Base-by-base conservation (phyloP, 257 asterid genomes). In the Dorcoceras hygrometricum region DNA sequence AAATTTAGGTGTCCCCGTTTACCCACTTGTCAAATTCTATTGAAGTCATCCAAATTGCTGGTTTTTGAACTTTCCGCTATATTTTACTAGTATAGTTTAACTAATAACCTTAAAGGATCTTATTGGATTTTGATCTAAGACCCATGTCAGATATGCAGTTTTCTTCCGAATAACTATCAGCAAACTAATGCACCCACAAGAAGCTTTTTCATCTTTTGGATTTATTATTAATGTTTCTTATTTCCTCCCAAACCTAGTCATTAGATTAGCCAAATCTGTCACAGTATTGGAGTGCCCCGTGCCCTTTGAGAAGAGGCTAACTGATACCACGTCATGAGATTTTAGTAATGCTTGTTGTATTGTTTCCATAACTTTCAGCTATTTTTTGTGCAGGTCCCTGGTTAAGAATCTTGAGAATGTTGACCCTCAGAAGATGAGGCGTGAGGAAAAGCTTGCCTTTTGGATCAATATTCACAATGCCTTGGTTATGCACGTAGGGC, bases 401-500 rank as follows among this genome's bases (percentile, higher is more conserved):
- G 89, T 89, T 57, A 85, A 87, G 82, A 71, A 86, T 59, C 96
- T 92, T 36, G 97, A 92, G 82, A 83, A 66, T 67, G 83, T 92
- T 75, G 91, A 92, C 73, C 91, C 82, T 55, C 76, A 68, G 74
- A 89, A 76, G 81, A 87, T 92, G 95, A 82, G 65, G 75, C 94
- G 91, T 18, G 96, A 91, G 69, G 94, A 89, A 78, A 91, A 88
- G 87, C 95, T 91, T 62, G 84, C 86, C 11, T 91, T 89, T 70
- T 89, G 94, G 96, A 77, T 89, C 59, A 87, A 89, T 74, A 87
- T 87, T 74, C 98, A 91, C 84, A 91, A 91, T 78, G 91, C 98
- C 31, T 75, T 91, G 86, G 86, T 80, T 74, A 92, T 92, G 97
- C 96, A 89, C 72, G 96, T 91, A 84, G 53, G 90, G 32, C 68